Evolutionary conservation across 768 basidiomycete genomes (phyloP), one percentile per base, ranked within the genome.

Genomic region (Psilocybe cyanescens): DNA sequence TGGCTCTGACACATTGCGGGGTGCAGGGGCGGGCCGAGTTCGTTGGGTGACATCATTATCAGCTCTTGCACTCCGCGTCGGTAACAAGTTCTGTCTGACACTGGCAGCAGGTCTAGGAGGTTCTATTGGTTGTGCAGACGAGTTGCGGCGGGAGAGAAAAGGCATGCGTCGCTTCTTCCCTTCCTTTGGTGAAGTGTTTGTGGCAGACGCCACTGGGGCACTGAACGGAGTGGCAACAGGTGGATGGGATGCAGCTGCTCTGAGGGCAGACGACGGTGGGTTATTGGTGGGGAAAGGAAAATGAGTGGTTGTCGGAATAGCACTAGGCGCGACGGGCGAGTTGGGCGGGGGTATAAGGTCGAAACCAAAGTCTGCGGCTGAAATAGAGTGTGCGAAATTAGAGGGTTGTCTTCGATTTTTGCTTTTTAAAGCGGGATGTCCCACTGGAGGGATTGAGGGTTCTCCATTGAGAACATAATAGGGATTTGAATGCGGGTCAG

Each of bases 401-500:
- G 54, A 30, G 24, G 19, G 58, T 49, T 16, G 65, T 56, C 63
- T 57, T 52, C 66, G 67, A 39, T 60, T 65, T 33, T 63, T 72
- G 57, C 59, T 66, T 53, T 70, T 74, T 48, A 74, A 59, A 46
- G 63, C 57, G 6, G 76, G 75, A 62, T 78, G 78, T 41, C 75
- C 76, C 45, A 67, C 71, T 35, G 70, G 69, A 58, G 72, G 73
- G 48, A 68, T 62, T 46, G 61, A 57, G 37, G 66, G 65, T 55
- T 72, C 62, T 67, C 66, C 67, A 60, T 53, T 53, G 51, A 74
- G 71, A 69, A 60, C 63, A 67, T 75, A 70, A 70, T 71, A 78
- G 1, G 85, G 86, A 71, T 88, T 76, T 3, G 76, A 67, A 56
- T 75, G 75, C 16, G 86, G 86, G 74, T 86, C 81, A 55, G 80